Percentiles rank a stretch among this genome's conserved stretches.
Conservation (phyloP, 495 filamentous ascomycete species). For the Penicillium paxilli region DNA sequence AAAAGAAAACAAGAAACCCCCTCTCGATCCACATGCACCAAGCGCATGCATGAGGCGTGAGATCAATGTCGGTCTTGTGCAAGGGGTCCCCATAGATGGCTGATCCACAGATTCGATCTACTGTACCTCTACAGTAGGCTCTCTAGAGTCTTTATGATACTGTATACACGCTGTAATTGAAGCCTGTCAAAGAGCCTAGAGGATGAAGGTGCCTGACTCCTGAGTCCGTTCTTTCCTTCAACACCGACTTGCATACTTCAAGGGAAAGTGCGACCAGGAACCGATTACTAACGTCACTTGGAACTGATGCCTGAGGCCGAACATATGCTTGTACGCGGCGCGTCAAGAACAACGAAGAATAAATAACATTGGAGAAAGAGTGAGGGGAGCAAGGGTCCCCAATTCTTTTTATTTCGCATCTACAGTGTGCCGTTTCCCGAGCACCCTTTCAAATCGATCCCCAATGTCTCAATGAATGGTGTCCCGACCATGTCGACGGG, state of each 20-base stretch:
- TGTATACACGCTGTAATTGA: too few relatives aligned
- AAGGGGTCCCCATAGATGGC: too few relatives aligned
- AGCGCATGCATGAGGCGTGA: background rate
- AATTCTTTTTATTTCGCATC: background rate
- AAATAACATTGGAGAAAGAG: background rate
- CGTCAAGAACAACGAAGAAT: background rate
- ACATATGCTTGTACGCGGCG: background rate
- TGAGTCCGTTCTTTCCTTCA: background rate
- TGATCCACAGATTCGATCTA: too few relatives aligned
- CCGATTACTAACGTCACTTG: background rate
- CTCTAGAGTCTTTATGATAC: too few relatives aligned
- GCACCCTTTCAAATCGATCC: background rate
- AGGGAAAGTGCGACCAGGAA: conserved; percentile 1
- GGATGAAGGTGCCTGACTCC: too few relatives aligned
- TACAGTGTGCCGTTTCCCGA: background rate
- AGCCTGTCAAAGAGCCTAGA: too few relatives aligned
- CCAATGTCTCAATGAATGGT: background rate
- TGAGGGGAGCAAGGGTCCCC: background rate
- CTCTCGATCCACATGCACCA: background rate
- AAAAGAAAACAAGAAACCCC: too few relatives aligned
- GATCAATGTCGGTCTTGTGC: background rate
- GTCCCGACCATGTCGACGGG: conserved; percentile 27
- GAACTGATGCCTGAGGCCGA: background rate
- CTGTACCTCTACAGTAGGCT: too few relatives aligned
- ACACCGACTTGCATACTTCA: background rate